Evolutionary conservation across 2,329 filamentous ascomycete species (phyloP), one percentile per base, ranked within the genome.

Genomic region (Chaetomium globosum): DNA sequence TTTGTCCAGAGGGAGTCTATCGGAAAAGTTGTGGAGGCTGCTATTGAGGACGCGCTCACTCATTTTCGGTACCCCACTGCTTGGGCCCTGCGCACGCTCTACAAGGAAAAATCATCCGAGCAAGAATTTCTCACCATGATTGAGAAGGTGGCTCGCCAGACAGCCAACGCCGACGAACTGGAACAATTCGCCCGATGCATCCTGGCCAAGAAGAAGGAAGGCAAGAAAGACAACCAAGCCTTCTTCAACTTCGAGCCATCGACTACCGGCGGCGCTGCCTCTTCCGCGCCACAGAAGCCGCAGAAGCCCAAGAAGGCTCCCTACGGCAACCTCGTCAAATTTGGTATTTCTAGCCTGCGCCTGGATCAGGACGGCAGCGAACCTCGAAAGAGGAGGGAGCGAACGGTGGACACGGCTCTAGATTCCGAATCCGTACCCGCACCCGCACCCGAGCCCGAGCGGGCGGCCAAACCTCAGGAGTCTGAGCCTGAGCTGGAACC

Each of bases 11-110:
- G 78, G 67, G 80, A 81, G 48, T 73, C 80, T 39, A 78, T 80
- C 30, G 83, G 83, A 70, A 81, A 78, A 71, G 81, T 86, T 31
- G 79, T 89, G 48, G 83, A 86, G 73, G 72, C 76, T 36, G 85
- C 85, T n/a, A 83, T 88, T 33, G 81, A 86, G 10, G 81, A 86
- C 71, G 86, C 86, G 5, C 74, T 89, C 57, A 77, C 80, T 65
- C 80, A 84, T 71, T 79, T 80, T 67, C 83, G 84, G 65, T 88
- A 85, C 73, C 84, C 85, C 61, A 88, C 86, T 9, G 87, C 86
- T 2, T 88, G 82, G 78, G 85, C 86, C 51, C 78, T 89, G 65
- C 80, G 85, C 61, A 82, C 80, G 16, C 78, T 88, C 66, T 88
- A 86, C 74, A 85, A 88, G 69, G 84, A 88, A 72, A 81, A 83